A percentile compares a stretch with the other conserved stretches of the same genome.
phyloP scores from a whole-genome alignment of 2,329 filamentous ascomycete genomes.

The Pseudopithomyces chartarum region DNA sequence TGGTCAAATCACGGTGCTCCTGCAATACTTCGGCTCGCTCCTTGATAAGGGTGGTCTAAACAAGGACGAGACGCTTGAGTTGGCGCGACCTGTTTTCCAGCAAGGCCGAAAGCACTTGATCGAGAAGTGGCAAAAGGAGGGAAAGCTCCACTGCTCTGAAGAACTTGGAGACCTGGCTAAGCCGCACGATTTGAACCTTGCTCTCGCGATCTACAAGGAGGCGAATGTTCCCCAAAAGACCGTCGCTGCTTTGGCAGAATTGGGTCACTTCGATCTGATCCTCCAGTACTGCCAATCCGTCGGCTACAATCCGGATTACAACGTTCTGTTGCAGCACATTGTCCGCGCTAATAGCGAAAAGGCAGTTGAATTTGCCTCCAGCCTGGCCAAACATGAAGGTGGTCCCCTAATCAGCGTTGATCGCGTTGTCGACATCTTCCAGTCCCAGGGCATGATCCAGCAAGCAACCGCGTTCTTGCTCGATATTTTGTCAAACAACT shows the following conservation, averaged over 20 bases:
- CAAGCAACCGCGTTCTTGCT: conserved; percentile 97
- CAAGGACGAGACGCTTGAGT: conserved; percentile 89
- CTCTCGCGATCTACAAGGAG: conserved; percentile 86
- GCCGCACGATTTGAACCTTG: conserved; percentile 84
- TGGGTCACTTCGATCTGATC: conserved; percentile 96
- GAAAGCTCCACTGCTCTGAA: conserved; percentile 95
- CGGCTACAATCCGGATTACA: conserved; percentile 95
- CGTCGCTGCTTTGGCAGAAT: conserved; percentile 91
- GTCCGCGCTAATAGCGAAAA: conserved; percentile 77
- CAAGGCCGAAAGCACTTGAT: conserved; percentile 95
- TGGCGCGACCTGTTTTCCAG: conserved; percentile 87
- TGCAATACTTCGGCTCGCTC: conserved; percentile 97
- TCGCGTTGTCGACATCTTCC: conserved; percentile 96
- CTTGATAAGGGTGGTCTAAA: conserved; percentile 95
- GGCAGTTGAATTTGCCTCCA: conserved; percentile 91
- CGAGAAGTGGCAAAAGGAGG: conserved; percentile 97
- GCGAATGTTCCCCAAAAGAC: conserved; percentile 93
- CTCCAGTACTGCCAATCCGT: conserved; percentile 84
- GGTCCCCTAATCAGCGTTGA: conserved; percentile 90
- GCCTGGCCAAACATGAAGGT: conserved; percentile 85
- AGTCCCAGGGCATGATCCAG: conserved; percentile 96
- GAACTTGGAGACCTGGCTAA: conserved; percentile 94
- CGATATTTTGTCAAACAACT: conserved; percentile 93
- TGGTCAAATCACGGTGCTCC: conserved; percentile 88
- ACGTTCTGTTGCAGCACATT: conserved; percentile 88